Conservation (phyloP, 306 rosid genomes). For the Quercus gilva region DNA sequence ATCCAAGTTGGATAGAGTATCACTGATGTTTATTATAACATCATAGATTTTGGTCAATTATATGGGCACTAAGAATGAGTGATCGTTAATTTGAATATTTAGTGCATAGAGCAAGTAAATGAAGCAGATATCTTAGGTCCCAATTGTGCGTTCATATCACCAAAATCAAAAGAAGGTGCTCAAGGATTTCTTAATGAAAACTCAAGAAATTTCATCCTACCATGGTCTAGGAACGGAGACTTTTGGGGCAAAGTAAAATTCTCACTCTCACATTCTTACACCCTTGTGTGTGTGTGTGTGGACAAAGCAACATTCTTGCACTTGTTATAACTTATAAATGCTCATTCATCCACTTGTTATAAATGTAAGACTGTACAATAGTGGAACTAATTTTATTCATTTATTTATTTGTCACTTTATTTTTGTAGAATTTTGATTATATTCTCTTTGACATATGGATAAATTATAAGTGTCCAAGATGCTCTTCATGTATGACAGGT, state of each 20-base stretch:
- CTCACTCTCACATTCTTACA: neutral
- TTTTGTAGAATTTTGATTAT: conserved; percentile 19
- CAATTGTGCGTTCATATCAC: conserved; percentile 20
- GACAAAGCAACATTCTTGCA: no score
- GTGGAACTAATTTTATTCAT: neutral
- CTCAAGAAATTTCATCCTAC: neutral
- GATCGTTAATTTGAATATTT: neutral
- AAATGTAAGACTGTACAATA: no score
- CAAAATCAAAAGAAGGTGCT: conserved; percentile 3
- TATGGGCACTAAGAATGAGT: neutral
- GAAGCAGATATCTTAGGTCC: conserved; percentile 2
- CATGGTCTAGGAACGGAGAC: neutral
- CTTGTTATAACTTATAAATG: no score
- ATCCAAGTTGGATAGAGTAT: neutral
- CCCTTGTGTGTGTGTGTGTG: no score
- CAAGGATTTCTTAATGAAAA: conserved; percentile 12
- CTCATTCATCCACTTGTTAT: neutral
- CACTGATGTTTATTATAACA: neutral
- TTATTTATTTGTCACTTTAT: neutral
- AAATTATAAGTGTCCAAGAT: conserved; percentile 16
- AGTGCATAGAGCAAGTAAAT: conserved; percentile 12
- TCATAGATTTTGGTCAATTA: neutral
- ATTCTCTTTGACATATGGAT: conserved; percentile 2
- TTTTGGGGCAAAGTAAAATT: neutral
- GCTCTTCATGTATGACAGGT: conserved; percentile 26